Base-by-base conservation (phyloP, 805 yeast species). In the Saccharomycopsis malanga region DNA sequence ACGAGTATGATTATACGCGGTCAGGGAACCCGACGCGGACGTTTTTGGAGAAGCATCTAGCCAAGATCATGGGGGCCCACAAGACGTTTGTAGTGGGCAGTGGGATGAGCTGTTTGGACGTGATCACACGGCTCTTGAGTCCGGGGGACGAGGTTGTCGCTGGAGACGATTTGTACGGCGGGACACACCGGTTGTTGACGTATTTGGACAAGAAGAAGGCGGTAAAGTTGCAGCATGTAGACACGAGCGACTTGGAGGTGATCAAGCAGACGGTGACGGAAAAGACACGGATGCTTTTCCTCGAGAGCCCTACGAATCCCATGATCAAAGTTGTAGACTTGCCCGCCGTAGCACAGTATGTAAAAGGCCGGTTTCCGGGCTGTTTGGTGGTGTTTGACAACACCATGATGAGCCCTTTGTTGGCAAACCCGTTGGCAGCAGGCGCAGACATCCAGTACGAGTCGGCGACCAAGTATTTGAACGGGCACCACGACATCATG, bases 401-500 rank as follows among this genome's bases (percentile, higher is more conserved):
- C 71, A 91, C 97, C 50, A 89, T 89, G 98, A 83, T 89, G 94
- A 81, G 95, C 24, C 97, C 97, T 10, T 65, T 89, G 52, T 72
- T 82, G 58, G 80, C 86, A 80, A 73, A 82, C 21, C 97, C 98
- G 3, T 71, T 89, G 54, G 87, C 85, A 56, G 74, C 84, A 55
- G 94, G 93, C 6, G 91, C 81, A 34, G 97, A 89, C 61, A 85
- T 89, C 48, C 95, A 86, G 48, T 91, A 89, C 63, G 98, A 89
- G 62, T 81, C 91, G 10, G 97, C 94, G 14, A 89, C 98, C 37
- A 89, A 89, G 65, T 89, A 86, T 61, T 70, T 89, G 56, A 84
- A 88, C 58, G 96, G 96, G 5, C 98, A 89, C 63, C 98, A 89
- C 64, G 97, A 91, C 63, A 77, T 89, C 57, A 89, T 89, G 98